phyloP scores from a whole-genome alignment of 1,284 basidiomycete genomes.

The Trametes pubescens region DNA sequence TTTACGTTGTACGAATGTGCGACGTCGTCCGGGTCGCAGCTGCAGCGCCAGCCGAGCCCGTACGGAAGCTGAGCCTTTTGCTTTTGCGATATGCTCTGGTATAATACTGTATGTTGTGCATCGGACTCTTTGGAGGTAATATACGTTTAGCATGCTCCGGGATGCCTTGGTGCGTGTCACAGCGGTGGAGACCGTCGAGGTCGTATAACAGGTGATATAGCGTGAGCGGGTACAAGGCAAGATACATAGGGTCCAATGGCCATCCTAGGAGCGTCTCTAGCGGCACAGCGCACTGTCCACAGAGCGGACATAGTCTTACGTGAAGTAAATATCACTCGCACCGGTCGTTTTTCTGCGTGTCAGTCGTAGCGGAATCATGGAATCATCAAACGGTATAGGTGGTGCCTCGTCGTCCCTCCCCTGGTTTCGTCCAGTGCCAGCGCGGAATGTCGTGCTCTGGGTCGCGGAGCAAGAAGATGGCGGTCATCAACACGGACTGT shows the following conservation, averaged over 20 bases:
- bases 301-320: neutral
- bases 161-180: neutral
- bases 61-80: slow-evolving; percentile 22
- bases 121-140: slow-evolving; percentile 18
- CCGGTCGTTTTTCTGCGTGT: neutral
- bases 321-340: neutral
- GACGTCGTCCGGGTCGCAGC: slow-evolving; percentile 53
- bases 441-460: slow-evolving; percentile 31
- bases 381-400: slow-evolving; percentile 1
- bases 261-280: neutral
- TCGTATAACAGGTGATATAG: neutral
- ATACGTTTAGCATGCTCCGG: neutral
- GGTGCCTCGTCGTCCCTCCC: slow-evolving; percentile 14
- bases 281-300: neutral
- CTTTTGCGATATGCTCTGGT: neutral
- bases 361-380: neutral
- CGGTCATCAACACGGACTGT: slow-evolving; percentile 37
- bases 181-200: neutral
- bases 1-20: slow-evolving; percentile 81
- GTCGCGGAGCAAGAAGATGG: slow-evolving; percentile 35
- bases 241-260: neutral
- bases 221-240: neutral
- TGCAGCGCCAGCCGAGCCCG: slow-evolving; percentile 56
- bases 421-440: slow-evolving; percentile 24
- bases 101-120: neutral